Base-by-base conservation (phyloP, 2,329 filamentous ascomycete genomes). In the Penicillium verrucosum region DNA sequence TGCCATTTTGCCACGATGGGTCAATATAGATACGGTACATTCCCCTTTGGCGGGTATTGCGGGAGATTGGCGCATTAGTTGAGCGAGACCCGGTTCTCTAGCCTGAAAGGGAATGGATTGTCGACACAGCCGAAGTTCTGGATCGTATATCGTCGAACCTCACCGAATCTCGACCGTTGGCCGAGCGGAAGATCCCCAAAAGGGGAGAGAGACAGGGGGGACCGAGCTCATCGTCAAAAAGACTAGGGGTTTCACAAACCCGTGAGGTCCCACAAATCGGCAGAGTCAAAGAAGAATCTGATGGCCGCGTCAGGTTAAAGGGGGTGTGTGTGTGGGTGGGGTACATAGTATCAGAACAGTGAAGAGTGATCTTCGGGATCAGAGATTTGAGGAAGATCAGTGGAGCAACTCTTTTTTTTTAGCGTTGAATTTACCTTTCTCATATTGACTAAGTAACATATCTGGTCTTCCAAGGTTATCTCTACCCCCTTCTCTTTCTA, bases 1-100 rank as follows among this genome's bases (percentile, higher is more conserved):
- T 52, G 34, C 23, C 43, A 36, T 45, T 46, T 62, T 42, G 61
- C 61, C 63, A 62, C 60, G 44, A 59, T 52, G 11, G 29, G 43
- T 57, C 65, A 64, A 60, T 61, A 50, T n/a, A 49, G 25, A 51
- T 32, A 32, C 21, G 23, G 25, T 32, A 45, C 30, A 46, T 46
- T 30, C 27, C 12, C 34, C 41, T 16, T 23, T 40, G 48, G 41
- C 32, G 34, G 41, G 48, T 41, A 52, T 36, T n/a, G 29, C 34
- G 36, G 41, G 41, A 52, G 41, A 56, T 46, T 52, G 16, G 23
- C 48, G 41, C 27, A n/a, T 41, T 23, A 40, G 34, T 30, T n/a
- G 32, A 21, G 23, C 16, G 7, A 41, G 42, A 42, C 21, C 42
- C 41, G 21, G 14, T 23, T 46, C n/a, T 41, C 16, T 51, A 16